Conservation (phyloP, 441 rosid genomes). For the Corymbia citriodora region DNA sequence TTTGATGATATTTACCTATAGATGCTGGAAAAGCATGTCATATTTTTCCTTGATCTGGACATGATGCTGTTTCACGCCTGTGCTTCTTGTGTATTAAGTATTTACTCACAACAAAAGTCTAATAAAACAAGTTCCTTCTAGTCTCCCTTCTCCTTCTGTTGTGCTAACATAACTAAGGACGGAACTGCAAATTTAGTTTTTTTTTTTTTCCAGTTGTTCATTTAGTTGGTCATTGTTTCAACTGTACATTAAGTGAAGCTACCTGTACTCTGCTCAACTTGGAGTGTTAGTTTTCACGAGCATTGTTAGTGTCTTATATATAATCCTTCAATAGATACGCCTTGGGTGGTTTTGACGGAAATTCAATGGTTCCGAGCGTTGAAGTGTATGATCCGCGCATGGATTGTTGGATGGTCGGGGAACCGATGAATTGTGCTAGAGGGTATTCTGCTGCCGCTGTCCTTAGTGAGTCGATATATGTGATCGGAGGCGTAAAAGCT, state of each 20-base stretch:
- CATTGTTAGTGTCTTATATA: background rate
- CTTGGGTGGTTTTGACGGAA: conserved; percentile 74
- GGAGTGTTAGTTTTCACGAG: background rate
- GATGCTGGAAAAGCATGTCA: background rate
- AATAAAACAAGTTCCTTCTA: background rate
- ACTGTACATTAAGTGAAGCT: background rate
- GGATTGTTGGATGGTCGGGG: conserved; percentile 60
- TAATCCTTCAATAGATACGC: conserved; percentile 46
- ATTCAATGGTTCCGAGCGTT: conserved; percentile 50
- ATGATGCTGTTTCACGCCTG: background rate
- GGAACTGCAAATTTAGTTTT: background rate
- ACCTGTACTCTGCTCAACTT: background rate
- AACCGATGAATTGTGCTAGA: conserved; percentile 59
- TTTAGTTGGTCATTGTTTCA: background rate
- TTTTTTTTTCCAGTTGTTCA: background rate
- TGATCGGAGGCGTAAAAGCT: conserved; percentile 50
- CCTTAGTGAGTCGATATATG: conserved; percentile 48
- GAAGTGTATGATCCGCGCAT: conserved; percentile 67
- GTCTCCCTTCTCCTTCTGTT: background rate
- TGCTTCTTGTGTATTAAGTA: no score
- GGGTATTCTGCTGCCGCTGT: conserved; percentile 71
- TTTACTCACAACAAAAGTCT: background rate
- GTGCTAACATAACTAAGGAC: background rate
- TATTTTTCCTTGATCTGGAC: background rate
- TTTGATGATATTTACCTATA: background rate